These are phyloP conservation scores for Pleurostoma richardsiae DNA, from an alignment of 2,329 filamentous ascomycete species.

Conservation along the genomic window DNA sequence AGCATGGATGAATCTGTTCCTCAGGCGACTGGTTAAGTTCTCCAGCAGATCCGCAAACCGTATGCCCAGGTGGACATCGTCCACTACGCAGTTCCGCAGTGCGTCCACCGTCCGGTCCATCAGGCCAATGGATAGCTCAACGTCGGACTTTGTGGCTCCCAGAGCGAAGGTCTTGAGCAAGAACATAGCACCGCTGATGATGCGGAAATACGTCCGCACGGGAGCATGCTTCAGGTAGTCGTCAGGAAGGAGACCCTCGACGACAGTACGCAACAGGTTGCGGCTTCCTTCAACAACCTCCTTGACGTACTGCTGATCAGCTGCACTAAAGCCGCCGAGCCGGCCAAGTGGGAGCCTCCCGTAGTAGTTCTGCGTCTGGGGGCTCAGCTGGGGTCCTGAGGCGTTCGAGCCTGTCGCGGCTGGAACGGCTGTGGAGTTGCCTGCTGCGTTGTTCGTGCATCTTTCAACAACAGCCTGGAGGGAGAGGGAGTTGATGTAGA, in stretches of 20 bases:
- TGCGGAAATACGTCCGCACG: constrained; percentile 80
- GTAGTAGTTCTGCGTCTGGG: constrained; percentile 60
- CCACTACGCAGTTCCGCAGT: constrained; percentile 72
- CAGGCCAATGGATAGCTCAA: constrained; percentile 67
- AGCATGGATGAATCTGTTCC: constrained; percentile 68
- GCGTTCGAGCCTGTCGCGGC: constrained; percentile 23
- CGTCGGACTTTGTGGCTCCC: constrained; percentile 72
- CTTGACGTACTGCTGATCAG: constrained; percentile 68
- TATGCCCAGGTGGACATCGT: constrained; percentile 81
- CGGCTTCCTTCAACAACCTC: constrained; percentile 75
- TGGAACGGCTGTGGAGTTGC: constrained; percentile 25
- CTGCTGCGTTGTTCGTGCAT: constrained; percentile 70
- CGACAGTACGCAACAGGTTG: constrained; percentile 71
- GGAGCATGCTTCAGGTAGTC: constrained; percentile 79
- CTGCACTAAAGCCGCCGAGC: constrained; percentile 57
- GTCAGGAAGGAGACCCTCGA: constrained; percentile 68
- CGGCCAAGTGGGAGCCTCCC: constrained; percentile 60
- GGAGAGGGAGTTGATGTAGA: constrained; percentile 91
- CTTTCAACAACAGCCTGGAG: constrained; percentile 93
- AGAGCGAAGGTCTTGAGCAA: constrained; percentile 79
- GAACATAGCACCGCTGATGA: constrained; percentile 82
- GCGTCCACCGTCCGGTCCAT: constrained; percentile 72
- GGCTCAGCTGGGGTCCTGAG: constrained; percentile 42
- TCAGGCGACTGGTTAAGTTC: constrained; percentile 67
- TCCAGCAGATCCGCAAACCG: constrained; percentile 80